Evolutionary conservation across 2,329 filamentous ascomycete species (phyloP).

Genomic region (Tympanopsis confertula): DNA sequence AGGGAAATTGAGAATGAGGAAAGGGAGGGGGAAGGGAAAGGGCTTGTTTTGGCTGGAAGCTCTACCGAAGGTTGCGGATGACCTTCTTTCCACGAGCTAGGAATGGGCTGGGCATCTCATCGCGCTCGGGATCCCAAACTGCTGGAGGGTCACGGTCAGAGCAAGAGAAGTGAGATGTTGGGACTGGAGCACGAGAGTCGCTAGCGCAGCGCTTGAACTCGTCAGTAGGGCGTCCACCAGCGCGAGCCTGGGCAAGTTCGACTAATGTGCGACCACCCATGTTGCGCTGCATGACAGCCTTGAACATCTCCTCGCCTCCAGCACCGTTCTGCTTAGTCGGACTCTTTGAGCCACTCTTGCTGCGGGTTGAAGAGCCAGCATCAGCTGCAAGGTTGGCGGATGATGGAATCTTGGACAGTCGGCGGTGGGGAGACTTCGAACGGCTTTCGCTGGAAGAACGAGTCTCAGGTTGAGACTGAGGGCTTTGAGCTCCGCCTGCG

Average conservation of each 20-base stretch:
- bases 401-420: conserved; percentile 67
- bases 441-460: conserved; percentile 24
- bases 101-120: conserved; percentile 94
- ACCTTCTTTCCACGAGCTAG: conserved; percentile 27
- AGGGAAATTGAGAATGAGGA: too few species aligned
- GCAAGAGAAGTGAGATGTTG: background rate
- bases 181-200: conserved; percentile 15
- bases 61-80: conserved; percentile 1
- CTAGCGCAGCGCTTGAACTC: conserved; percentile 21
- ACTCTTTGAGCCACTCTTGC: background rate
- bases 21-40: too few species aligned
- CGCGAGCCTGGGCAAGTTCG: conserved; percentile 75
- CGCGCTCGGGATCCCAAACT: conserved; percentile 79
- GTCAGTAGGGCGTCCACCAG: conserved; percentile 52
- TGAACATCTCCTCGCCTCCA: conserved; percentile 23
- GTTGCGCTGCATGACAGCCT: conserved; percentile 18
- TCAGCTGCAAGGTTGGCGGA: conserved; percentile 33
- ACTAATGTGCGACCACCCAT: conserved; percentile 76
- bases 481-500: background rate
- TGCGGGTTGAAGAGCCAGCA: conserved; percentile 17
- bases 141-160: conserved; percentile 25
- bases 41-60: too few species aligned
- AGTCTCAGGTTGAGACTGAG: too few species aligned
- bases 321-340: background rate
- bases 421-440: conserved; percentile 43